Evolutionary conservation across 495 filamentous ascomycete species (phyloP).

Genomic region (Penicillium longicatenatum): DNA sequence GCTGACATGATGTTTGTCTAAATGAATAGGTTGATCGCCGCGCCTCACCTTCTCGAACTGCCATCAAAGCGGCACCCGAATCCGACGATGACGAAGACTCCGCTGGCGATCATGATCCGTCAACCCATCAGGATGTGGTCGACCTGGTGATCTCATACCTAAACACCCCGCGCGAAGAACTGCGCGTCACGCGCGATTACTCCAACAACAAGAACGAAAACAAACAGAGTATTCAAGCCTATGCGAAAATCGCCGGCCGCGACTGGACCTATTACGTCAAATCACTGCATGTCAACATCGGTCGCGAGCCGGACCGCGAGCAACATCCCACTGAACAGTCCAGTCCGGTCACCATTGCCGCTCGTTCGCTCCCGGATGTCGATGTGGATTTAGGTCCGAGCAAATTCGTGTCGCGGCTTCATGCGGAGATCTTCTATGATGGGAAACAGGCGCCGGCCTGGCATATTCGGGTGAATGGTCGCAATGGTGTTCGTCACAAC

Average conservation of each 20-base stretch:
- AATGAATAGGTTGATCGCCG: slow-evolving; percentile 38
- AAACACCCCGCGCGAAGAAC: slow-evolving; percentile 55
- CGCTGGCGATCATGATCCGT: slow-evolving; percentile 53
- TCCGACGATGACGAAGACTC: slow-evolving; percentile 47
- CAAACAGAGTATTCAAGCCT: slow-evolving; percentile 75
- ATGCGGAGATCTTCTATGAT: slow-evolving; percentile 85
- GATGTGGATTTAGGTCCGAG: slow-evolving; percentile 93
- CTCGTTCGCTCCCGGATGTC: slow-evolving; percentile 54
- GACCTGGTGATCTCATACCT: slow-evolving; percentile 74
- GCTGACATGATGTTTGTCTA: background rate
- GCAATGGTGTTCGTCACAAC: slow-evolving; percentile 86
- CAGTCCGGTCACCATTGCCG: slow-evolving; percentile 46
- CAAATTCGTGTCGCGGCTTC: slow-evolving; percentile 86
- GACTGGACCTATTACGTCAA: slow-evolving; percentile 96
- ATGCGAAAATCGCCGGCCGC: slow-evolving; percentile 87
- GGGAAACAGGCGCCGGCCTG: slow-evolving; percentile 61
- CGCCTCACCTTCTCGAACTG: slow-evolving; percentile 29
- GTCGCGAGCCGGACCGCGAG: slow-evolving; percentile 69
- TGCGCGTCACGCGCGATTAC: slow-evolving; percentile 72
- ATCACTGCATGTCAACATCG: slow-evolving; percentile 77
- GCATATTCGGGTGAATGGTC: slow-evolving; percentile 83
- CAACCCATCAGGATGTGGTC: slow-evolving; percentile 64
- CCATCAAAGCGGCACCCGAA: slow-evolving; percentile 31
- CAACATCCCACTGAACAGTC: slow-evolving; percentile 46
- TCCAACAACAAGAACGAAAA: slow-evolving; percentile 73